Conservation (phyloP, 345 rosid genomes). For the Citrus hindsii region DNA sequence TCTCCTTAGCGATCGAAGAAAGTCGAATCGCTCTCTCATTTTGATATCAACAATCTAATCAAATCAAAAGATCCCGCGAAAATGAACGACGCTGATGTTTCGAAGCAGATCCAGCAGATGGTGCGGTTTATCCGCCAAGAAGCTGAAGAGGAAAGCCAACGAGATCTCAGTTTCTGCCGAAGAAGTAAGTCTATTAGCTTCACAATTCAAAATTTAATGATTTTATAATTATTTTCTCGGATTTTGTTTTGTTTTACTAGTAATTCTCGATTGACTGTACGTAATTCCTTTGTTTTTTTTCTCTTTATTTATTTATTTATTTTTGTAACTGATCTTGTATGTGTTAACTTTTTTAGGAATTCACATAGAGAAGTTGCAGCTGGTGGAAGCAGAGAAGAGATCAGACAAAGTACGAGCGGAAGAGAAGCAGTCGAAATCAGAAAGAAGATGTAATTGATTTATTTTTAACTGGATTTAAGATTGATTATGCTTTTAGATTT, state of each 20-base stretch:
- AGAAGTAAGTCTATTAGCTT: conserved; percentile 46
- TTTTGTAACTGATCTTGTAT: neutral
- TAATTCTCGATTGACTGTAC: neutral
- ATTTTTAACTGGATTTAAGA: neutral
- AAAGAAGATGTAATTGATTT: conserved; percentile 66
- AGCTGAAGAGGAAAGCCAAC: conserved; percentile 93
- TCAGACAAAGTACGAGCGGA: conserved; percentile 91
- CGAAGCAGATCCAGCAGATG: conserved; percentile 98
- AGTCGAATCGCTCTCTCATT: neutral
- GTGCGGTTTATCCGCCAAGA: conserved; percentile 95
- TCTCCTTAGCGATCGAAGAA: neutral
- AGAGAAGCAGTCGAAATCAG: conserved; percentile 93
- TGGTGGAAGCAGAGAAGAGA: conserved; percentile 98
- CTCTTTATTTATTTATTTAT: too few relatives aligned
- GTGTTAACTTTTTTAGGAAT: conserved; percentile 48
- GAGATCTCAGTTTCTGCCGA: conserved; percentile 95
- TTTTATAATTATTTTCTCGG: neutral
- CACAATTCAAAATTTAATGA: neutral
- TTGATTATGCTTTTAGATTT: conserved; percentile 9
- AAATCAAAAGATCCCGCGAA: conserved; percentile 22
- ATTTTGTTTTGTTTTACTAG: neutral
- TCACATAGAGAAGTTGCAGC: conserved; percentile 94
- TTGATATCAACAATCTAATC: neutral
- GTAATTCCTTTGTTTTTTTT: neutral
- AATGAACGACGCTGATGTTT: conserved; percentile 94